A percentile compares a stretch with the other conserved stretches of the same genome.
Conservation (phyloP, 768 basidiomycete genomes). For the Boletus sp. region DNA sequence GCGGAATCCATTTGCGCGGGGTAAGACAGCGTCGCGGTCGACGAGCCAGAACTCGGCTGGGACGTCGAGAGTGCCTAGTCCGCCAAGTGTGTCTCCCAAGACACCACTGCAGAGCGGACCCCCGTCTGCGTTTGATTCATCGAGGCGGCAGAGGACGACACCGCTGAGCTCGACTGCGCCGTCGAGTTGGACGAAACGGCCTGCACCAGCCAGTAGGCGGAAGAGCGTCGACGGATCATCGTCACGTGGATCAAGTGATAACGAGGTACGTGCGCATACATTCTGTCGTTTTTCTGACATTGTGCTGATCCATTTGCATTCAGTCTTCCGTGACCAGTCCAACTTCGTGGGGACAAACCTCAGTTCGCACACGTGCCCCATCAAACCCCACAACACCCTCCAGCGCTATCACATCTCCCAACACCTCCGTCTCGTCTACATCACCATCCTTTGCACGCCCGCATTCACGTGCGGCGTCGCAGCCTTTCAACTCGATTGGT, state of each 20-base stretch:
- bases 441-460: conserved; percentile 54
- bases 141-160: conserved; percentile 65
- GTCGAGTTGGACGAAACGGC: conserved; percentile 74
- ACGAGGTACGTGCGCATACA: conserved; percentile 51
- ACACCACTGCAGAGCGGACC: conserved; percentile 40
- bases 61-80: conserved; percentile 42
- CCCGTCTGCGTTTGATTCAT: conserved; percentile 64
- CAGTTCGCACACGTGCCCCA: conserved; percentile 57
- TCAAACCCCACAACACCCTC: conserved; percentile 60
- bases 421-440: conserved; percentile 34
- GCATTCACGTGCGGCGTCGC: conserved; percentile 59
- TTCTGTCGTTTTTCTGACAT: neutral
- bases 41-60: conserved; percentile 55
- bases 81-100: conserved; percentile 57
- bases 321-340: conserved; percentile 40
- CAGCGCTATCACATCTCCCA: conserved; percentile 40
- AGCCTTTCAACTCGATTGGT: conserved; percentile 40
- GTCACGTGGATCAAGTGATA: conserved; percentile 54
- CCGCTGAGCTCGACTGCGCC: conserved; percentile 60
- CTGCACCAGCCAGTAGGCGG: conserved; percentile 61
- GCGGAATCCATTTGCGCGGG: conserved; percentile 28
- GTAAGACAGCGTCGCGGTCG: conserved; percentile 43
- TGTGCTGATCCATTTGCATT: conserved; percentile 8
- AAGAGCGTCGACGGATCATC: conserved; percentile 67
- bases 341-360: conserved; percentile 40